Percentiles rank a stretch among this genome's conserved stretches.
Conservation (phyloP, 2,329 filamentous ascomycete genomes). For the Microdochium nivale region DNA sequence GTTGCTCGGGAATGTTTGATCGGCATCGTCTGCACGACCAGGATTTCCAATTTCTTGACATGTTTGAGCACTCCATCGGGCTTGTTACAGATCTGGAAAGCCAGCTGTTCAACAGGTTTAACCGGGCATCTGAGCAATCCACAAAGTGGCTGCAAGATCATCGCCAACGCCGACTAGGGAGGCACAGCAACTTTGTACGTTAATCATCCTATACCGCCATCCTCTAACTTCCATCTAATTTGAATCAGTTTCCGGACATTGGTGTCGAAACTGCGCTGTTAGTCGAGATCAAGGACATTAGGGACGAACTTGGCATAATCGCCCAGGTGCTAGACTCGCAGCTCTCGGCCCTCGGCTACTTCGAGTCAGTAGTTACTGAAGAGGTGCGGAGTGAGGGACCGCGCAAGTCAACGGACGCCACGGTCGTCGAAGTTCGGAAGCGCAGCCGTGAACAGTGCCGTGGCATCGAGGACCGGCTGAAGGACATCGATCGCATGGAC, state of each 20-base stretch:
- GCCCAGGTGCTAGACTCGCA: conserved; percentile 41
- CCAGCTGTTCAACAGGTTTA: conserved; percentile 50
- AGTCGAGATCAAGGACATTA: conserved; percentile 58
- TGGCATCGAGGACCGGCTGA: conserved; percentile 46
- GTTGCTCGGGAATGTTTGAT: conserved; percentile 53
- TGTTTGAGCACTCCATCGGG: conserved; percentile 59
- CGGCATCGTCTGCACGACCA: conserved; percentile 48
- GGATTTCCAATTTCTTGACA: conserved; percentile 56
- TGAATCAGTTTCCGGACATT: conserved; percentile 44
- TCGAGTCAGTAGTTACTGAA: conserved; percentile 32
- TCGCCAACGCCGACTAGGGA: conserved; percentile 15
- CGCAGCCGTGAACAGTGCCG: conserved; percentile 48
- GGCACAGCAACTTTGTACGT: conserved; percentile 5
- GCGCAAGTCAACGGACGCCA: conserved; percentile 12
- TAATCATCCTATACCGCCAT: neutral
- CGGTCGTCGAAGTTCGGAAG: conserved; percentile 39
- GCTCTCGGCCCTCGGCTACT: conserved; percentile 33
- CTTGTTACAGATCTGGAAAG: conserved; percentile 43
- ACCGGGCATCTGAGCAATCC: conserved; percentile 46
- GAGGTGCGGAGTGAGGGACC: conserved; percentile 16
- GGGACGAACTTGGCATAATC: conserved; percentile 59
- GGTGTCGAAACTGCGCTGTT: conserved; percentile 51
- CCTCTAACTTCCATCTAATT: conserved; percentile 7
- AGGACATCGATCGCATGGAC: conserved; percentile 56
- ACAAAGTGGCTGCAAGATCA: conserved; percentile 39